These are phyloP conservation scores for Globisporangium polare DNA, from an alignment of 352 stramenopile species.

Conservation along the genomic window DNA sequence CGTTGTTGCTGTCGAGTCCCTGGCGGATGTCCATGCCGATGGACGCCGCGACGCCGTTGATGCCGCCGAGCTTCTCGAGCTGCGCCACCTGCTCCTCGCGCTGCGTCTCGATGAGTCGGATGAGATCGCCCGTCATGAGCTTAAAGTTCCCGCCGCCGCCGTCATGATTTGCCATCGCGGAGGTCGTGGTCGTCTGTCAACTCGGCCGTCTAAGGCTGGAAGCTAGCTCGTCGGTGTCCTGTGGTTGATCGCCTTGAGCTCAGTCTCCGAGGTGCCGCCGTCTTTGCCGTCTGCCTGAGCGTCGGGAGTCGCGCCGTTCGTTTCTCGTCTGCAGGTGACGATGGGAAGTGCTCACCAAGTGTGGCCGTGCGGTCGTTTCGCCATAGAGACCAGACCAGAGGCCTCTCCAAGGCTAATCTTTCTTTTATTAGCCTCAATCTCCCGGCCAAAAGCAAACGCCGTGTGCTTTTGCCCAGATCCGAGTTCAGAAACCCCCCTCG, in stretches of 20 bases:
- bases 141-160: constrained; percentile 26
- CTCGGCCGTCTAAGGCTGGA: background rate
- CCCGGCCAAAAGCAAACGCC: too few species aligned
- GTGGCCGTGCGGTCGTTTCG: constrained; percentile 3
- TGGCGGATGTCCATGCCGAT: constrained; percentile 41
- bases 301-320: background rate
- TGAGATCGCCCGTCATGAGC: constrained; percentile 49
- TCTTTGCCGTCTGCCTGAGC: background rate
- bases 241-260: background rate
- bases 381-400: background rate
- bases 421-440: constrained; percentile 3
- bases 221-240: background rate
- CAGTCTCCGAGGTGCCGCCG: too few species aligned
- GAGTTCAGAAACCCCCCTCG: background rate
- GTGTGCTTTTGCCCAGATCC: background rate
- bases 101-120: constrained; percentile 66
- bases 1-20: constrained; percentile 51
- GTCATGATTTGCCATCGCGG: constrained; percentile 3
- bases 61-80: constrained; percentile 44
- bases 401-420: background rate
- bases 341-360: background rate
- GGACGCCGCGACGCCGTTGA: constrained; percentile 47
- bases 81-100: constrained; percentile 56
- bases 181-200: background rate
- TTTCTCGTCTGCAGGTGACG: constrained; percentile 4